These are phyloP conservation scores for Marchantia polymorpha DNA, from an alignment of 225 moss, liverwort and hornwort genomes.

Conservation along the genomic window DNA sequence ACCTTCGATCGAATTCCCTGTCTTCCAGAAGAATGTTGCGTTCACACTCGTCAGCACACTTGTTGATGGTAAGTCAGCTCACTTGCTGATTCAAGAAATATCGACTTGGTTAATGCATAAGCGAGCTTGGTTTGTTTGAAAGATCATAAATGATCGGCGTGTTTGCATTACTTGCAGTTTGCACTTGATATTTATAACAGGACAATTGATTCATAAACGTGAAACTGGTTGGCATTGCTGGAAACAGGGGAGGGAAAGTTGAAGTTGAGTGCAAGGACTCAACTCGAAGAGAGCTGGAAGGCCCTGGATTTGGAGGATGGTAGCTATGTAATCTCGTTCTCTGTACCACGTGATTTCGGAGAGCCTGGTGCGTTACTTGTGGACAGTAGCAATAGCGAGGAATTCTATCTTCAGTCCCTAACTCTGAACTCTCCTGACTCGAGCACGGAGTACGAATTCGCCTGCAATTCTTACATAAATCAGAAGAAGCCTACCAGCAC, in stretches of 20 bases:
- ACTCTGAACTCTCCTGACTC: constrained; percentile 28
- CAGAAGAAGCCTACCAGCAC: too few relatives aligned
- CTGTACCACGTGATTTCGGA: constrained; percentile 41
- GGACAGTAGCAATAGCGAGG: constrained; percentile 44
- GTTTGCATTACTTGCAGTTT: too few relatives aligned
- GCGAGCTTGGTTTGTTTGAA: too few relatives aligned
- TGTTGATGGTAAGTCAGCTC: not conserved
- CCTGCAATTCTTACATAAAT: not conserved
- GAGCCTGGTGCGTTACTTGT: constrained; percentile 51
- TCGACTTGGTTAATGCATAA: too few relatives aligned
- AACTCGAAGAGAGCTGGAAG: constrained; percentile 3
- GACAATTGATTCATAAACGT: not conserved
- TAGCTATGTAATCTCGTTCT: constrained; percentile 32
- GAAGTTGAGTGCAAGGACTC: not conserved
- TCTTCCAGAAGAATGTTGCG: not conserved
- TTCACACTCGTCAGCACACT: not conserved
- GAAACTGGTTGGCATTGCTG: not conserved
- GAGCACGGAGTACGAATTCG: too few relatives aligned
- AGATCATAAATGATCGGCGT: too few relatives aligned
- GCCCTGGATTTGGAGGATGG: constrained; percentile 26
- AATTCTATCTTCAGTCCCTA: constrained; percentile 49
- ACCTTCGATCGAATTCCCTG: not conserved
- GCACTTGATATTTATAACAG: too few relatives aligned
- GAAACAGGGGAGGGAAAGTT: not conserved
- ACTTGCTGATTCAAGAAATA: too few relatives aligned